Evolutionary conservation across 495 filamentous ascomycete genomes (phyloP).

Genomic region (Aspergillus cavernicola): DNA sequence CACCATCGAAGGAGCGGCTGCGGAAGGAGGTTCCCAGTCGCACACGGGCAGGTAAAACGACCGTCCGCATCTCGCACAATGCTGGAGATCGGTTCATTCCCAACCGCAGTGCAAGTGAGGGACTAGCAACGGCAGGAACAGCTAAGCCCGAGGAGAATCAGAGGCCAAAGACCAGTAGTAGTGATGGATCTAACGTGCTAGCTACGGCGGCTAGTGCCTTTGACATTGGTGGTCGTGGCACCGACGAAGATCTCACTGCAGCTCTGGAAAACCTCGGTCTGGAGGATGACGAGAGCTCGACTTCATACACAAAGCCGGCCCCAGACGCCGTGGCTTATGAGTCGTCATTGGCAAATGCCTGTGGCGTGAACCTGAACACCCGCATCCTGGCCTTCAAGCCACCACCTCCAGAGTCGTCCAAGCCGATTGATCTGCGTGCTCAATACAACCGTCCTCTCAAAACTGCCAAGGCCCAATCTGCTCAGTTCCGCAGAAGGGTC

Average conservation of each 20-base stretch:
- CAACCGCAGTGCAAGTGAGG: slow-evolving; percentile 84
- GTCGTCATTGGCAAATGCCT: slow-evolving; percentile 85
- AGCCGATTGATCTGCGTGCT: slow-evolving; percentile 93
- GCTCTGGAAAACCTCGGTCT: slow-evolving; percentile 76
- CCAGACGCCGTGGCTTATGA: slow-evolving; percentile 89
- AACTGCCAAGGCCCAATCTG: slow-evolving; percentile 62
- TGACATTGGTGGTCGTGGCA: slow-evolving; percentile 56
- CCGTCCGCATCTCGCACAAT: slow-evolving; percentile 67
- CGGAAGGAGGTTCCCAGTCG: slow-evolving; percentile 61
- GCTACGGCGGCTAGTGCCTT: slow-evolving; percentile 65
- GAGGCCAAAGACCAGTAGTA: slow-evolving; percentile 63
- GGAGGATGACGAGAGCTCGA: slow-evolving; percentile 54
- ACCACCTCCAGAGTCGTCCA: slow-evolving; percentile 90
- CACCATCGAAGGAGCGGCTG: slow-evolving; percentile 63
- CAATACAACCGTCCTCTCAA: slow-evolving; percentile 98
- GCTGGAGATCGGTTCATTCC: slow-evolving; percentile 96
- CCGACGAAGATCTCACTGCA: slow-evolving; percentile 72
- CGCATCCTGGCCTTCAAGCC: slow-evolving; percentile 99
- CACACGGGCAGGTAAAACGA: slow-evolving; percentile 61
- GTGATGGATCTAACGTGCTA: slow-evolving; percentile 63
- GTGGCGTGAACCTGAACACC: slow-evolving; percentile 87
- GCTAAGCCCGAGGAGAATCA: slow-evolving; percentile 73
- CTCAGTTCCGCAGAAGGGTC: slow-evolving; percentile 85
- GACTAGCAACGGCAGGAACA: slow-evolving; percentile 73
- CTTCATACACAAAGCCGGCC: slow-evolving; percentile 67